These are phyloP conservation scores for Diaporthe aspalathi DNA, from an alignment of 2,329 filamentous ascomycete species.

Conservation along the genomic window DNA sequence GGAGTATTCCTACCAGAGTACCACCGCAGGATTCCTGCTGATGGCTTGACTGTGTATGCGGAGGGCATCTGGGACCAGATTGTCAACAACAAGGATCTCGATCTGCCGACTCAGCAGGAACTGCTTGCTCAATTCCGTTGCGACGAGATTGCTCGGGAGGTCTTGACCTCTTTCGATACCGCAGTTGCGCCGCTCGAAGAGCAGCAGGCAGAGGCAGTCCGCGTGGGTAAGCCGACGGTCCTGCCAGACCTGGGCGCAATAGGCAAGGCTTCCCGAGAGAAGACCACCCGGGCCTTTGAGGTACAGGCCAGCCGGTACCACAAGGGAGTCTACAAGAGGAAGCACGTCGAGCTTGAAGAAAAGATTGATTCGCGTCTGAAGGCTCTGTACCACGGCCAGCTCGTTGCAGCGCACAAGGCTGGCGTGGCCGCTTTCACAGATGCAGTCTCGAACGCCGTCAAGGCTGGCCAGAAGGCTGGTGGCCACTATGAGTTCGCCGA, in stretches of 20 bases:
- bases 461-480: slow-evolving; percentile 91
- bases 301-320: slow-evolving; percentile 93
- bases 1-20: slow-evolving; percentile 94
- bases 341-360: slow-evolving; percentile 83
- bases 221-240: slow-evolving; percentile 78
- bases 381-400: slow-evolving; percentile 86
- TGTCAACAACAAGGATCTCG: slow-evolving; percentile 97
- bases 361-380: slow-evolving; percentile 93
- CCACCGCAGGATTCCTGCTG: slow-evolving; percentile 93
- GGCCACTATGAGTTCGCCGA: slow-evolving; percentile 93
- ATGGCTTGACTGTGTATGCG: slow-evolving; percentile 95
- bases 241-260: slow-evolving; percentile 79
- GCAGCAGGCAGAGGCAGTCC: slow-evolving; percentile 79
- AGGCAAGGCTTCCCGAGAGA: slow-evolving; percentile 78
- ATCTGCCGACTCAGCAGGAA: slow-evolving; percentile 96
- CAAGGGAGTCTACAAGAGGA: slow-evolving; percentile 91
- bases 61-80: slow-evolving; percentile 98
- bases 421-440: slow-evolving; percentile 88
- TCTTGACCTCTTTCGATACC: slow-evolving; percentile 84
- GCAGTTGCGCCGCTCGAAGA: slow-evolving; percentile 87
- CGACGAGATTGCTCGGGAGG: slow-evolving; percentile 94
- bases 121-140: slow-evolving; percentile 96
- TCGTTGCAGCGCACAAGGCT: slow-evolving; percentile 88
- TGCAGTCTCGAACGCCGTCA: slow-evolving; percentile 86
- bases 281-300: slow-evolving; percentile 86